Evolutionary conservation across 2,329 filamentous ascomycete species (phyloP).

Genomic region (Epichloe aotearoae): DNA sequence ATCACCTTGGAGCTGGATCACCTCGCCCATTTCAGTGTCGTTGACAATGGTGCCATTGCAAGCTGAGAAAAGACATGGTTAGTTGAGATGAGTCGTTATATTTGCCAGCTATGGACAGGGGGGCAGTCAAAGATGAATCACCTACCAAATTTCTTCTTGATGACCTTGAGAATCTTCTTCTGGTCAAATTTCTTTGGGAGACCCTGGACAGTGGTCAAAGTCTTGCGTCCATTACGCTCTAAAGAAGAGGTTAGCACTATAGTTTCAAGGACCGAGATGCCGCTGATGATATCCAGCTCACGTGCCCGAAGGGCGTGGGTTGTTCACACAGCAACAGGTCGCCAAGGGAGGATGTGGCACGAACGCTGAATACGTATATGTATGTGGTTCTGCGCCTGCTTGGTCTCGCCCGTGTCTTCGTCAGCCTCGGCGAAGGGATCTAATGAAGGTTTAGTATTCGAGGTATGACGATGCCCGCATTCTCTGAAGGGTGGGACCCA

Average conservation of each 20-base stretch:
- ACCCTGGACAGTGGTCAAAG: conserved; percentile 98
- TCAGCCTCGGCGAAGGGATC: conserved; percentile 99
- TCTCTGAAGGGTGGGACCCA: neutral
- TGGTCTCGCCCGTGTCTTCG: conserved; percentile 94
- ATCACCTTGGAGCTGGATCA: conserved; percentile 98
- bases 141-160: conserved; percentile 98
- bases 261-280: neutral
- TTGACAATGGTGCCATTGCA: conserved; percentile 99
- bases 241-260: conserved; percentile 26
- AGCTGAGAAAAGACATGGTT: conserved; percentile 35
- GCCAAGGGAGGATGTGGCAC: conserved; percentile 17
- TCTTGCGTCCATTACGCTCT: conserved; percentile 99
- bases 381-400: conserved; percentile 95
- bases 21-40: conserved; percentile 94
- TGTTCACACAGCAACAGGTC: neutral
- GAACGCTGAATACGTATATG: conserved; percentile 99
- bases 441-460: conserved; percentile 24
- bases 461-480: conserved; percentile 13
- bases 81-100: neutral
- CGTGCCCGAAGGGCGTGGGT: neutral
- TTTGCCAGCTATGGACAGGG: neutral
- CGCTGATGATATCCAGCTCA: neutral
- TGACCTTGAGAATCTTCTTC: conserved; percentile 99
- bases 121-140: conserved; percentile 1
- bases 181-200: conserved; percentile 98